These are phyloP conservation scores for Diaporthe ilicicola DNA, from an alignment of 2,329 filamentous ascomycete genomes.

Conservation along the genomic window DNA sequence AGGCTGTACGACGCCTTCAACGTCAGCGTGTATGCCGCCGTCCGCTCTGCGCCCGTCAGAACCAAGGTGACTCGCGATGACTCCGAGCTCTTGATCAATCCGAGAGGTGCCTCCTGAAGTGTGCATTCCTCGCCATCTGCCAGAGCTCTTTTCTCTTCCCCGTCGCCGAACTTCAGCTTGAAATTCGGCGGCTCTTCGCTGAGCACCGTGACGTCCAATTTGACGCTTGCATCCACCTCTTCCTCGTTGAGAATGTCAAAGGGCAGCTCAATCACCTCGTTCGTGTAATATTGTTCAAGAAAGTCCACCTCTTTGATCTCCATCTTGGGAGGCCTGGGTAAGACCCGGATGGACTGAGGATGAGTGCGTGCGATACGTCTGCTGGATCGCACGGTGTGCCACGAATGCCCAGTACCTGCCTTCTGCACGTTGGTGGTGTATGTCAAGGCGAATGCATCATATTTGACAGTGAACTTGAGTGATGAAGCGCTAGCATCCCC, in stretches of 20 bases:
- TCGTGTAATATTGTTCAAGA: conserved; percentile 81
- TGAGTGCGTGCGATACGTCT: conserved; percentile 58
- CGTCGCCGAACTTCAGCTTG: conserved; percentile 48
- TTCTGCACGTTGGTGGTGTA: conserved; percentile 67
- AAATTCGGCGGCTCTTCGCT: conserved; percentile 63
- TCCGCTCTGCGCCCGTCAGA: conserved; percentile 59
- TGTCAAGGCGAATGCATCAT: conserved; percentile 71
- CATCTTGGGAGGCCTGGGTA: conserved; percentile 92
- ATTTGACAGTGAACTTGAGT: conserved; percentile 69
- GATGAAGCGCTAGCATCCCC: conserved; percentile 76
- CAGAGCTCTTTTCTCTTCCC: conserved; percentile 43
- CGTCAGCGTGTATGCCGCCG: conserved; percentile 71
- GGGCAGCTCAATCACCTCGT: conserved; percentile 75
- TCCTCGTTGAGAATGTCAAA: conserved; percentile 84
- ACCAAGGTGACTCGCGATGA: conserved; percentile 55
- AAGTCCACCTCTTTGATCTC: conserved; percentile 73
- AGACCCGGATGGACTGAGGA: conserved; percentile 71
- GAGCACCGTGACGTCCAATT: conserved; percentile 73
- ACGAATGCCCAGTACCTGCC: conserved; percentile 52
- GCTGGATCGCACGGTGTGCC: conserved; percentile 57
- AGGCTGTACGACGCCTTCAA: conserved; percentile 82
- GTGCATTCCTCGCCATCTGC: conserved; percentile 45
- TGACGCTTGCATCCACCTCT: conserved; percentile 77
- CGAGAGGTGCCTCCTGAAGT: conserved; percentile 52
- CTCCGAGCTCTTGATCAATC: conserved; percentile 56